phyloP scores from a whole-genome alignment of 768 basidiomycete genomes.

The Amanita polypyramis region DNA sequence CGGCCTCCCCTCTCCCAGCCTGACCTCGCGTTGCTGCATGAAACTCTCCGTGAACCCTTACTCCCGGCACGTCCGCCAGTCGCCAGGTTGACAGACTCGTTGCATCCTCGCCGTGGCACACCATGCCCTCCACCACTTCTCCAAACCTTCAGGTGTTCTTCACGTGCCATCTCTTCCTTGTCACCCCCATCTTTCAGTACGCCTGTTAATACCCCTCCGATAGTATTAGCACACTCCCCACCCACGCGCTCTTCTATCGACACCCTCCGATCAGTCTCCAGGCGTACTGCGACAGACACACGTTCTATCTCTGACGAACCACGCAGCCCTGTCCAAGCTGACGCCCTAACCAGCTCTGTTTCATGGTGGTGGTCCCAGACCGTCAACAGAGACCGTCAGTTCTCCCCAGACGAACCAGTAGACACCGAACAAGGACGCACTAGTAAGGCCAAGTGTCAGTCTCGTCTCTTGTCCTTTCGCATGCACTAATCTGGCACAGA shows the following conservation, averaged over 20 bases:
- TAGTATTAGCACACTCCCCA: slow-evolving; percentile 28
- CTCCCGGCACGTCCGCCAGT: slow-evolving; percentile 27
- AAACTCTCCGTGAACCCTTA: slow-evolving; percentile 36
- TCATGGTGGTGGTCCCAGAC: slow-evolving; percentile 44
- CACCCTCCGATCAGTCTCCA: slow-evolving; percentile 12
- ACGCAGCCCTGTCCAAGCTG: slow-evolving; percentile 8
- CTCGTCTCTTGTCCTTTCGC: not conserved
- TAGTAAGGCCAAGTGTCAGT: slow-evolving; percentile 51
- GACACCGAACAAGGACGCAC: slow-evolving; percentile 32
- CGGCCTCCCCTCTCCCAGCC: slow-evolving; percentile 20
- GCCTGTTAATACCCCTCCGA: slow-evolving; percentile 18
- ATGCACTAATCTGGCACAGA: slow-evolving; percentile 32
- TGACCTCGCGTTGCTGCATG: slow-evolving; percentile 28
- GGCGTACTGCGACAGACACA: not conserved
- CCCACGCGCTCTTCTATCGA: slow-evolving; percentile 45
- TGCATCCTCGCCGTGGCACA: slow-evolving; percentile 21
- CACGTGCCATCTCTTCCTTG: slow-evolving; percentile 53
- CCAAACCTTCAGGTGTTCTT: slow-evolving; percentile 44
- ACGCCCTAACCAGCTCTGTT: slow-evolving; percentile 7
- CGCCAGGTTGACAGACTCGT: slow-evolving; percentile 29
- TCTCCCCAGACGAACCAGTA: slow-evolving; percentile 43
- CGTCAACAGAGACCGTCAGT: slow-evolving; percentile 30
- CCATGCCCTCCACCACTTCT: slow-evolving; percentile 40
- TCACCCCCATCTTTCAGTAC: slow-evolving; percentile 25
- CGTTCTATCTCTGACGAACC: slow-evolving; percentile 4